Evolutionary conservation across 345 rosid genomes (phyloP).

Genomic region (Eucalyptus paniculata): DNA sequence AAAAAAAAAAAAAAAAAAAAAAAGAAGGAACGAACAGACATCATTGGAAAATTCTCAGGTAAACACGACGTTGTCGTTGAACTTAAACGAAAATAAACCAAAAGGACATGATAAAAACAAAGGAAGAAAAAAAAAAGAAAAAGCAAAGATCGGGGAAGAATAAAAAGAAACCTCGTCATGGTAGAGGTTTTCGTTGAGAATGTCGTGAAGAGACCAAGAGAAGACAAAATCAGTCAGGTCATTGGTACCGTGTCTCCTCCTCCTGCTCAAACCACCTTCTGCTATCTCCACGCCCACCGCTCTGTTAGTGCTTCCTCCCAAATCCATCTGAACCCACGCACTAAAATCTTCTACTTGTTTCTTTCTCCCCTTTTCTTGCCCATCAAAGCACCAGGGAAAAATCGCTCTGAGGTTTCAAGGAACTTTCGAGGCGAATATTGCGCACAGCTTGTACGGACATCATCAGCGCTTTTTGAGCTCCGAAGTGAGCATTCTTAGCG

Average conservation of each 20-base stretch:
- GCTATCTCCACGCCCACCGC: background rate
- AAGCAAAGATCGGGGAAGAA: background rate
- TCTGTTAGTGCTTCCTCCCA: background rate
- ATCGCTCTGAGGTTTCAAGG: background rate
- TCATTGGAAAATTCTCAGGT: background rate
- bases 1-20: background rate
- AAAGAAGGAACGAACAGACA: background rate
- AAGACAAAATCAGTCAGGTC: background rate
- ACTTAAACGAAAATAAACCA: background rate
- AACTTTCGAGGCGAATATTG: background rate
- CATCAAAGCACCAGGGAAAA: background rate
- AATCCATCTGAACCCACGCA: background rate
- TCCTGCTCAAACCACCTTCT: background rate
- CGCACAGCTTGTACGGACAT: background rate
- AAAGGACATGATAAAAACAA: background rate
- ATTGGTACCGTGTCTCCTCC: background rate
- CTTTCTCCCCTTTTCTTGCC: background rate
- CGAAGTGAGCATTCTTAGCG: background rate
- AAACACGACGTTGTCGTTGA: background rate
- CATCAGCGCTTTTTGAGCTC: background rate
- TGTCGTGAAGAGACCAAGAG: slow-evolving; percentile 28
- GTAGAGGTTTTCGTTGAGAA: slow-evolving; percentile 13
- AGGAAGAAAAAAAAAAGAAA: background rate
- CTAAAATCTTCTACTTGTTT: background rate
- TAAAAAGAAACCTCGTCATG: slow-evolving; percentile 3